Base-by-base conservation (phyloP, 2,329 filamentous ascomycete genomes). In the Chaetomiaceae sp. region DNA sequence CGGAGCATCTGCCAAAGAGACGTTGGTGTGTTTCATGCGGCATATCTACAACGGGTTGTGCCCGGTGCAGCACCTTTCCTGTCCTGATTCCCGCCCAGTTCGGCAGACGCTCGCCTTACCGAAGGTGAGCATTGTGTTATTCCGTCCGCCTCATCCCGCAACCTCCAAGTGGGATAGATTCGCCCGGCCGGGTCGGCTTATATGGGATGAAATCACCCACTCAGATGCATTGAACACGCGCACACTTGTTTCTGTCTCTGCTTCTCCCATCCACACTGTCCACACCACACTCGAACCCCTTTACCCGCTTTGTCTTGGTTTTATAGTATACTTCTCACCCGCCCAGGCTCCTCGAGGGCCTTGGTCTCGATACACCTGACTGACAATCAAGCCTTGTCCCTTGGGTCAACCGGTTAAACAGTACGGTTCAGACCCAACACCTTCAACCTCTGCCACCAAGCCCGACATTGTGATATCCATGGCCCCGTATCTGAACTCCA, bases 71-170 rank as follows among this genome's bases (percentile, higher is more conserved):
- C 39, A 19, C 29, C 12, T 25, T 45, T 42, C 51, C 37, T 50
- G 2, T 40, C 43, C 33, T 11, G 48, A 40, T 42, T 22, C 40
- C 53, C 44, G 47, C 20, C 48, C 52, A 22, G 36, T 25, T 33
- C 23, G 29, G 11, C 45, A 17, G 7, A 14, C 20, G 57, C 34
- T 40, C 53, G 58, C 58, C 58, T 58, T 47, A 58, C 58, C 53
- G 23, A 49, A n/a, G 55, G 48, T 53, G 53, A 53, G 39, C 4
- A 39, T 47, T 42, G 42, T 58, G 58, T 49, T 39, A 37, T 49
- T 54, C 47, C 54, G 58, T 54, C 47, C 54, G 58, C 58, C 51
- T 58, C 54, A 55, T 45, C 56, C 34, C 29, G 7, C n/a, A 29
- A 40, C 34, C 31, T 34, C 15, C 12, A n/a, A 36, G 46, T 47